Conservation (phyloP, 2,329 filamentous ascomycete genomes). For the Apiospora marii region DNA sequence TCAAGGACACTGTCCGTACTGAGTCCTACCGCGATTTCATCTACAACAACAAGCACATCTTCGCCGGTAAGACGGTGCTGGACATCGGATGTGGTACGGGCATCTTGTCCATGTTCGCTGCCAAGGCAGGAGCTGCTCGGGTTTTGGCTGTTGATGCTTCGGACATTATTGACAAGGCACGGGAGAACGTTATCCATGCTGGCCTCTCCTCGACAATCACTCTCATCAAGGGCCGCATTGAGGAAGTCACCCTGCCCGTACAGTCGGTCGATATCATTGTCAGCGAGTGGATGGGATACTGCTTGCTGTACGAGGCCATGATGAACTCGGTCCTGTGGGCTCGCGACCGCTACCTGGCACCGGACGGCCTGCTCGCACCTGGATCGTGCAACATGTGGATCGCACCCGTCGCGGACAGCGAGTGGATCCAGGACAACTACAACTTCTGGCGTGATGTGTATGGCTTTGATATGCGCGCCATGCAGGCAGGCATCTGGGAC, state of each 20-base stretch:
- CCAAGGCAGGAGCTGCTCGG: conserved; percentile 83
- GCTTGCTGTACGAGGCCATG: conserved; percentile 94
- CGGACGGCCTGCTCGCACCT: conserved; percentile 84
- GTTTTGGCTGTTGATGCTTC: conserved; percentile 95
- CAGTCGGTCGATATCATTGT: conserved; percentile 91
- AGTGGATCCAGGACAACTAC: conserved; percentile 80
- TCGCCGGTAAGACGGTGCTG: conserved; percentile 84
- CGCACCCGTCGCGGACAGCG: conserved; percentile 79
- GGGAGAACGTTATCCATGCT: conserved; percentile 85
- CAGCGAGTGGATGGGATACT: conserved; percentile 98
- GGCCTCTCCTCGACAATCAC: conserved; percentile 77
- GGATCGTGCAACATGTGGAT: conserved; percentile 85
- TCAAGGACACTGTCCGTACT: conserved; percentile 88
- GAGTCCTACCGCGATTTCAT: conserved; percentile 95
- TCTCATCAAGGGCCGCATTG: conserved; percentile 84
- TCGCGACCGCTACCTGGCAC: conserved; percentile 83
- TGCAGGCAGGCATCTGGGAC: conserved; percentile 83
- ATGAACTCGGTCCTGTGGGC: conserved; percentile 90
- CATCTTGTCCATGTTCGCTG: conserved; percentile 94
- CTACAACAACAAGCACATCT: conserved; percentile 88
- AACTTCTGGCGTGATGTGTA: conserved; percentile 93
- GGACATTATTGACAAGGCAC: conserved; percentile 85
- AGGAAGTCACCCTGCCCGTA: conserved; percentile 82
- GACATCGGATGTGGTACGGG: conserved; percentile 91
- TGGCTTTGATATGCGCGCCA: conserved; percentile 91